A percentile compares a stretch with the other conserved stretches of the same genome.
Evolutionary conservation across 2,329 filamentous ascomycete species (phyloP).

Genomic region (Annulohypoxylon truncatum): DNA sequence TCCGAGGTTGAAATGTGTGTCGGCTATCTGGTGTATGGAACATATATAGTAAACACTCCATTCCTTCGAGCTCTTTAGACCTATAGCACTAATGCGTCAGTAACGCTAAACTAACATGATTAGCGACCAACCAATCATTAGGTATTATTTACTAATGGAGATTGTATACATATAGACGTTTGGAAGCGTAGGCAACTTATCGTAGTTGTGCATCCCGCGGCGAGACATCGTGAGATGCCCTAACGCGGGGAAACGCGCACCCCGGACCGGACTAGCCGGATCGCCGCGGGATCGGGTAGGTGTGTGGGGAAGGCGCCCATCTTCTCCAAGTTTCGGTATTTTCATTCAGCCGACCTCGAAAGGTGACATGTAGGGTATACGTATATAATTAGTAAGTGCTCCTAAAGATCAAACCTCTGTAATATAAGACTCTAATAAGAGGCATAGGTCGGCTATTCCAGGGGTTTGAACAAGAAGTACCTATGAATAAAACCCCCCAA

Average conservation of each 20-base stretch:
- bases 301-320: slow-evolving; percentile 30
- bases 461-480: too few species aligned
- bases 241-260: slow-evolving; percentile 24
- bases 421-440: neutral
- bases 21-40: neutral
- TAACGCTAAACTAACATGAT: neutral
- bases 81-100: slow-evolving; percentile 12
- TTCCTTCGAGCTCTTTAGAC: neutral
- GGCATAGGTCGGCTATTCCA: too few species aligned
- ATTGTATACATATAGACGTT: neutral
- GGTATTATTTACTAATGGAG: slow-evolving; percentile 10
- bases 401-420: too few species aligned
- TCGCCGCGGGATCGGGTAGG: too few species aligned
- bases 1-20: neutral
- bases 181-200: neutral
- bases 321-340: slow-evolving; percentile 32
- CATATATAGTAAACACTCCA: neutral
- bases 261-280: too few species aligned
- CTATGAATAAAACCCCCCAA: too few species aligned
- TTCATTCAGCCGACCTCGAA: slow-evolving; percentile 28
- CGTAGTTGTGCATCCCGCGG: neutral
- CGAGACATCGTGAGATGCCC: slow-evolving; percentile 3
- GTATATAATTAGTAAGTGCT: neutral
- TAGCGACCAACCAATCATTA: slow-evolving; percentile 16
- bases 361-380: neutral